Evolutionary conservation across 345 rosid genomes (phyloP), one percentile per base, ranked within the genome.

Genomic region (Eucalyptus brandiana): DNA sequence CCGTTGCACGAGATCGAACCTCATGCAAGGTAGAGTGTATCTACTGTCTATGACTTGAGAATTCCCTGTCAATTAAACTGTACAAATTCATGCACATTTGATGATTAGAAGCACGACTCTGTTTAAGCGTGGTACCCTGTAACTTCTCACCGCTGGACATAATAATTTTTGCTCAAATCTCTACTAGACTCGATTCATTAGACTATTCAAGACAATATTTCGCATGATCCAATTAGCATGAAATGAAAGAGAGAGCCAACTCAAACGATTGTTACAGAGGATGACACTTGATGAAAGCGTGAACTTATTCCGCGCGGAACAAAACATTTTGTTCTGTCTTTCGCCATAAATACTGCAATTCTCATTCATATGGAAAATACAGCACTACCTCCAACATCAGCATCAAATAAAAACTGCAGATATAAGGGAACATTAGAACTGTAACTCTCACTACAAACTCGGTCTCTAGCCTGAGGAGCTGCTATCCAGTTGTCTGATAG

Each of bases 211-310:
- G 0, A 17, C 54, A 50, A 50, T 50, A 50, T 17, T 50, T 50
- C 0, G 4, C 0, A 1, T 2, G 2, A 50, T 50, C 21, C 4
- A 1, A 15, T 6, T 65, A n/a, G 37, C 76, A 65, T n/a, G 37
- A 8, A n/a, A 15, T 4, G 76, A 65, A 65, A 8, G 3, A 65
- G 21, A n/a, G 21, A 65, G 76, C 76, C 11, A 0, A n/a, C 76
- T 65, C 40, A 3, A 65, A 3, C 1, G 40, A n/a, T n/a, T n/a
- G 40, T 65, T 8, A 8, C 0, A 65, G 3, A n/a, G 40, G 8
- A 65, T 4, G 12, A 8, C 4, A n/a, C 3, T 65, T 65, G 8
- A n/a, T 8, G 76, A 65, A 15, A n/a, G 19, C 21, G 4, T 65
- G 76, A n/a, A 65, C 40, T 8, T n/a, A 65, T 4, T n/a, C 76